phyloP scores from a whole-genome alignment of 75 land plant species.

The Pinus tabuliformis region DNA sequence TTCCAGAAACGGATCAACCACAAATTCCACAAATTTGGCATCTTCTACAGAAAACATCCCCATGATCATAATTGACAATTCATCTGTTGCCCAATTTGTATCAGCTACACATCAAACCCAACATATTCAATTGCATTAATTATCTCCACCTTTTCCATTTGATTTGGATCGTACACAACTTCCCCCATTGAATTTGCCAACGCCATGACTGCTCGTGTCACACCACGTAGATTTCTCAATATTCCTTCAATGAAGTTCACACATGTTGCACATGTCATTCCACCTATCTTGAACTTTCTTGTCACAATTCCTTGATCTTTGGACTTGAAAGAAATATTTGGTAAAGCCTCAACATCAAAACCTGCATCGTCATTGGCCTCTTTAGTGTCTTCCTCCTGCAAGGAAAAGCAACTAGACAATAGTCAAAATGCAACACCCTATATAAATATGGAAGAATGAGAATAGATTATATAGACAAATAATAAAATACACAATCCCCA shows the following conservation, averaged over 20 bases:
- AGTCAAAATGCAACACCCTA: neutral
- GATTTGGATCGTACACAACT: constrained; percentile 74
- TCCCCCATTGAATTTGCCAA: constrained; percentile 86
- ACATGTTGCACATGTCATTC: constrained; percentile 99
- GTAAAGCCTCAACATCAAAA: constrained; percentile 84
- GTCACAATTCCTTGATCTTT: constrained; percentile 34
- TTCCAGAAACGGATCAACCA: constrained; percentile 34
- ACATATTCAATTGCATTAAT: constrained; percentile 90
- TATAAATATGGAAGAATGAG: neutral
- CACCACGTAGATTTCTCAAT: constrained; percentile 73
- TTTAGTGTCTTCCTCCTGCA: constrained; percentile 79
- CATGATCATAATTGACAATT: constrained; percentile 38
- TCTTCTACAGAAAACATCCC: constrained; percentile 59
- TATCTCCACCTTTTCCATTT: constrained; percentile 63
- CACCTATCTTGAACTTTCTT: constrained; percentile 81
- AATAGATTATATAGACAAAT: neutral
- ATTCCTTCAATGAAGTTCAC: constrained; percentile 91
- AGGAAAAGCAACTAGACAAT: neutral
- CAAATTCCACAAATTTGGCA: constrained; percentile 43
- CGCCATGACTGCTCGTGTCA: constrained; percentile 75
- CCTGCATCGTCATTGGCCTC: constrained; percentile 96
- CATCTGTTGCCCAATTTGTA: constrained; percentile 79
- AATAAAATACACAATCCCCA: neutral
- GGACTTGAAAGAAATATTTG: constrained; percentile 27
- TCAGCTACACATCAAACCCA: constrained; percentile 81